A percentile compares a stretch with the other conserved stretches of the same genome.
These are phyloP conservation scores for Arthroderma sp. DNA, from an alignment of 2,329 filamentous ascomycete genomes.

Conservation along the genomic window DNA sequence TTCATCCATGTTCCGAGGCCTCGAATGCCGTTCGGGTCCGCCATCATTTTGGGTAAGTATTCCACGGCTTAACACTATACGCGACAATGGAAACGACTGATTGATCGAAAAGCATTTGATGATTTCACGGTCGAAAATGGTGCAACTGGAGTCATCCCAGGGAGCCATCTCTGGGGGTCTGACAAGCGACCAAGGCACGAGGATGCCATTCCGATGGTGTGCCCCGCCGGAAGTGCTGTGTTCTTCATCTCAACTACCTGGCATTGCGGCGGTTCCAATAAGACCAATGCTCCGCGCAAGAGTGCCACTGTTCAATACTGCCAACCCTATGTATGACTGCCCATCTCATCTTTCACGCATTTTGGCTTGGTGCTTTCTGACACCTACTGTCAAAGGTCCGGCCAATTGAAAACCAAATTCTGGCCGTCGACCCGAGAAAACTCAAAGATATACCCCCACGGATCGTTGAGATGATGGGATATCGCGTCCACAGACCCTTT, in stretches of 20 bases:
- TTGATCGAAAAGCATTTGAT: slow-evolving; percentile 15
- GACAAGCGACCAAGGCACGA: slow-evolving; percentile 14
- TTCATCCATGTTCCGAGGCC: slow-evolving; percentile 23
- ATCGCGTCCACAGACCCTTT: slow-evolving; percentile 19
- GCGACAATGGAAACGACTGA: neutral
- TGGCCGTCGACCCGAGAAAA: slow-evolving; percentile 21
- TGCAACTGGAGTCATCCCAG: slow-evolving; percentile 24
- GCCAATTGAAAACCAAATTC: slow-evolving; percentile 21
- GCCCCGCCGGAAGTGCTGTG: slow-evolving; percentile 25
- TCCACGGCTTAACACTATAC: neutral
- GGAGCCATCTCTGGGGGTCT: slow-evolving; percentile 24
- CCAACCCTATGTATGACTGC: slow-evolving; percentile 21
- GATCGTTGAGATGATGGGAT: slow-evolving; percentile 25
- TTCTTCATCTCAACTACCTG: slow-evolving; percentile 26
- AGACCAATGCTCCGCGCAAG: slow-evolving; percentile 16
- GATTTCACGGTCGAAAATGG: slow-evolving; percentile 23
- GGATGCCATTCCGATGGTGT: slow-evolving; percentile 22
- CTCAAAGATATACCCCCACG: slow-evolving; percentile 17
- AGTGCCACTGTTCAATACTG: slow-evolving; percentile 31
- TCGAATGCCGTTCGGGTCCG: slow-evolving; percentile 20
- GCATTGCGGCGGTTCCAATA: slow-evolving; percentile 28
- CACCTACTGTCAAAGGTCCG: slow-evolving; percentile 14
- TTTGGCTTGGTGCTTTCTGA: neutral
- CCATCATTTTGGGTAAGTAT: slow-evolving; percentile 21
- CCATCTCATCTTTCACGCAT: neutral